A percentile compares a stretch with the other conserved stretches of the same genome.
Conservation (phyloP, 169 alveolate genomes). For the Babesia gibsoni region DNA sequence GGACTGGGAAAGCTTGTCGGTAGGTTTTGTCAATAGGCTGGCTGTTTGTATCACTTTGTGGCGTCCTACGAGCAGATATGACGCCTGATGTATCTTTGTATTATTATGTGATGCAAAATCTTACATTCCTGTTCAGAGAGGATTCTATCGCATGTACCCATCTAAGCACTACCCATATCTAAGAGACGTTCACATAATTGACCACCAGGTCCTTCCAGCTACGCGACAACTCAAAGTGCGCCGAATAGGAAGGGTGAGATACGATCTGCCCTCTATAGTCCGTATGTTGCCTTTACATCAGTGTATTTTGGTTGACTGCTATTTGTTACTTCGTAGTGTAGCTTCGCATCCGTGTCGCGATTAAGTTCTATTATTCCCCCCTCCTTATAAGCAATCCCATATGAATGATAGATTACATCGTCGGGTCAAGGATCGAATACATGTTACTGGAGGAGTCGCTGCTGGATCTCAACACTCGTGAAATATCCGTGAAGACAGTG, state of each 20-base stretch:
- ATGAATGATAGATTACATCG: constrained; percentile 47
- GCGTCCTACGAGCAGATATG: not conserved
- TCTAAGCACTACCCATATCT: constrained; percentile 55
- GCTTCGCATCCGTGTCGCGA: no score
- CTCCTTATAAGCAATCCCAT: no score
- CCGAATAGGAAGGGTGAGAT: constrained; percentile 42
- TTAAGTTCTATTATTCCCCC: no score
- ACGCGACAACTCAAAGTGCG: constrained; percentile 28
- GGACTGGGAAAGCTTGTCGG: constrained; percentile 57
- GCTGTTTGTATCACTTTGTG: not conserved
- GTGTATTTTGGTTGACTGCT: no score
- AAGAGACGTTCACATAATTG: constrained; percentile 38
- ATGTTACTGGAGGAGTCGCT: constrained; percentile 47
- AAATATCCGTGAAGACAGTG: constrained; percentile 19
- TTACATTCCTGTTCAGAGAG: constrained; percentile 31
- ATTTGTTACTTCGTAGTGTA: no score
- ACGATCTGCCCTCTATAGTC: constrained; percentile 43
- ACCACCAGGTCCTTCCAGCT: constrained; percentile 36
- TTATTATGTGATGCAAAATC: no score
- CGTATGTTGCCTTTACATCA: constrained; percentile 57
- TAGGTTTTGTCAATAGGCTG: not conserved
- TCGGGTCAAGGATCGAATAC: constrained; percentile 44
- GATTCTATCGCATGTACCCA: constrained; percentile 53
- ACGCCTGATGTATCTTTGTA: no score
- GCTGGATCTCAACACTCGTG: constrained; percentile 33